Base-by-base conservation (phyloP, 148 eudicot species). In the Rhododendron ovatum region DNA sequence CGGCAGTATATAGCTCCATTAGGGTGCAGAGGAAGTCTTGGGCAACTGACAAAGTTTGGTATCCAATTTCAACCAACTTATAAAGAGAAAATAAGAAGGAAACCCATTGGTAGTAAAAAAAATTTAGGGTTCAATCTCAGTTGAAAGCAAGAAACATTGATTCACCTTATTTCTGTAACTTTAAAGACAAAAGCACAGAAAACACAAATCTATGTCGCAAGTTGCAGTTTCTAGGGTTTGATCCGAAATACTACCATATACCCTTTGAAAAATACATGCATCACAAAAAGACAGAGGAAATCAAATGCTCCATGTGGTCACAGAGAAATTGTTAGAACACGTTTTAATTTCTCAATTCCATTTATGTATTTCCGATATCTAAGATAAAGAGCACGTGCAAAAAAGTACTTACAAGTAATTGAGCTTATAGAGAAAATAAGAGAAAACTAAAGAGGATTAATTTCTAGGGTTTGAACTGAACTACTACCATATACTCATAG, bases 391-490 rank as follows among this genome's bases (percentile, higher is more conserved):
- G 24, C 63, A 57, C 24, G 7, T 57, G 22, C 63, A 17, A 4
- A 48, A 48, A 48, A 10, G 13, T 48, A 48, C 51, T 48, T 10
- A 41, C 51, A 48, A 48, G 51, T 48, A 48, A 48, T 48, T 9
- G 13, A 48, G 11, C 51, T 48, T 48, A 48, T 15, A 53, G 17
- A 53, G 59, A 53, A 53, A 13, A 53, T 53, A 13, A 14, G 4
- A 53, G 4, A 53, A 53, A 53, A 14, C 59, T 14, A 53, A 53
- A 53, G 59, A 53, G 59, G 15, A 53, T 53, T 15, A 39, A 22
- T 83, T 84, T 89, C 92, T 20, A 82, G 85, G 17, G 51, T 80
- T 55, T 82, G 85, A 55, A 89, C 95, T 92, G 91, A 82, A 87
- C 82, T 76, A 53, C 30, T 41, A 82, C 83, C 84, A 81, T 26